Base-by-base conservation (phyloP, 1,284 basidiomycete species). In the Athelia sp. region DNA sequence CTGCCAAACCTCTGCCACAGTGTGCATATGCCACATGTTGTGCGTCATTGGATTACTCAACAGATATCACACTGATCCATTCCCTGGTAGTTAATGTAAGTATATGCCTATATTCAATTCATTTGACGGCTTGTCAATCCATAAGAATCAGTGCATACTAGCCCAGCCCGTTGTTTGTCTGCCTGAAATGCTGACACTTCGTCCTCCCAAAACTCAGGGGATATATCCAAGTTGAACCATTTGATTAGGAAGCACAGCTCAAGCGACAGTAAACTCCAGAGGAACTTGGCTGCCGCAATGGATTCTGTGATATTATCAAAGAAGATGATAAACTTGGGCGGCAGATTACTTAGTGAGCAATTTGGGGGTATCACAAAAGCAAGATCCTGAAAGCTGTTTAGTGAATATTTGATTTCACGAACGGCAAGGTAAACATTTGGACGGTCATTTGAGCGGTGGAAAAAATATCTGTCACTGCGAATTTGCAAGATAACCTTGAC, bases 351-450 rank as follows among this genome's bases (percentile, higher is more conserved):
- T 2, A 34, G 44, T 14, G 50, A 50, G 19, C 24, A 56, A 4
- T 48, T 51, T 0, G 31, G 21, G 0, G 58, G 61, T 1, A 67
- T 57, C 0, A 69, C 45, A 24, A 67, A 64, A 2, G 24, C 32
- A 4, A 69, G 58, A 46, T 70, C 66, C 2, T 49, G 8, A 45
- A 52, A 64, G 14, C 45, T 54, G 1, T 45, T 52, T 0, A 54
- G 24, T 0, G 65, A 2, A 29, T 58, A 54, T 19, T 48, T 22
- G 44, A 69, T 59, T n/a, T 54, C 47, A 11, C 49, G 49, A 10
- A 69, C 58, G 2, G 52, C 51, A 21, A 69, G 47, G 4, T 56
- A 34, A 18, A 70, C 67, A 26, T 69, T 65, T 3, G 63, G 61
- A 0, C 52, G 49, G 43, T 71, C 56, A 22, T 59, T 66, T 23